Base-by-base conservation (phyloP, 495 filamentous ascomycete species). In the Hypoxylon subgilvum region DNA sequence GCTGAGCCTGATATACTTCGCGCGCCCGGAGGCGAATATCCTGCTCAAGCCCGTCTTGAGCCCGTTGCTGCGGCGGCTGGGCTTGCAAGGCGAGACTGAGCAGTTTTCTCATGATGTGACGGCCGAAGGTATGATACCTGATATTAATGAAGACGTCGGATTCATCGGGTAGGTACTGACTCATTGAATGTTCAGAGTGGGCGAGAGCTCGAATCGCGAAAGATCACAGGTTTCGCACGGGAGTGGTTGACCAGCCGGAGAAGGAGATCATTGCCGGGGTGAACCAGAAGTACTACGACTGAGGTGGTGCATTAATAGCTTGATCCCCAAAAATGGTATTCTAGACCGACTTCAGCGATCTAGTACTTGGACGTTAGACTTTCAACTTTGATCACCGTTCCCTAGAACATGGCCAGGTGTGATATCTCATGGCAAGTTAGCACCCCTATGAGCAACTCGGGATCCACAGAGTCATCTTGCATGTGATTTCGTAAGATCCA, bases 1-100 rank as follows among this genome's bases (percentile, higher is more conserved):
- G 14, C 63, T 77, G 27, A 76, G 81, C 3, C 68, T 82, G 22
- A 64, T 82, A 2, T 82, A 80, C 52, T 79, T 82, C 51, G 65
- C 59, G 38, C 49, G 79, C 1, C 70, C 70, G 18, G 70, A 69
- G 17, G 74, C 77, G 48, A 61, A 75, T 28, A 71, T 78, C 1
- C 52, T 74, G 5, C 71, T 81, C 43, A 75, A 72, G 50, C 69
- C 76, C 0, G 73, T 79, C 3, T 60, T 59, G 6, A 76, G 73
- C 27, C 80, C 80, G 23, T 42, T 83, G 35, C 70, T 83, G 3
- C 71, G 74, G 30, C 66, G 77, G 30, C 67, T 81, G 1, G 79
- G 80, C 2, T 54, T 79, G n/a, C 65, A 78, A 19, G 63, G 61
- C 0, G 72, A 75, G 4, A 63, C 71, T 16, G 69, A 74, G 13